These are phyloP conservation scores for Hypoxylon fragiforme DNA, from an alignment of 495 filamentous ascomycete species.

Conservation along the genomic window DNA sequence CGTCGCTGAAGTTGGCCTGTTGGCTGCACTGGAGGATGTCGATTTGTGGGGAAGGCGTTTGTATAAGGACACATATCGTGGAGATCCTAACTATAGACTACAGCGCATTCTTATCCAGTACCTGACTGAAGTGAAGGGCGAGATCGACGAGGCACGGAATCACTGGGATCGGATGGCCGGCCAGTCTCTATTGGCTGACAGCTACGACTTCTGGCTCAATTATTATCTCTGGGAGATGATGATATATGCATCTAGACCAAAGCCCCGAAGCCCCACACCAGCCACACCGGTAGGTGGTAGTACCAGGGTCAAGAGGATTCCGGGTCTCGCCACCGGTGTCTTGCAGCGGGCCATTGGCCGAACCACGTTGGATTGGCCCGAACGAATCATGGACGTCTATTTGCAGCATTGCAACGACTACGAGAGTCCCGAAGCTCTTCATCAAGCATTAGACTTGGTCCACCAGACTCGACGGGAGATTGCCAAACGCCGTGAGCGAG, in stretches of 20 bases:
- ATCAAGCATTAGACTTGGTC: slow-evolving; percentile 68
- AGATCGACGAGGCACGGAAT: slow-evolving; percentile 63
- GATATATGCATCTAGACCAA: slow-evolving; percentile 47
- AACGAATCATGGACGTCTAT: slow-evolving; percentile 82
- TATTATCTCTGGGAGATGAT: slow-evolving; percentile 92
- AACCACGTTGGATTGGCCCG: slow-evolving; percentile 83
- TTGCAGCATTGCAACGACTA: slow-evolving; percentile 86
- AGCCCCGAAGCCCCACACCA: slow-evolving; percentile 50
- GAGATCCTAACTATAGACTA: slow-evolving; percentile 83
- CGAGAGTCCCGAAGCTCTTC: slow-evolving; percentile 71
- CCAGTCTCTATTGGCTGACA: slow-evolving; percentile 63
- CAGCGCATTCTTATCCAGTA: slow-evolving; percentile 92
- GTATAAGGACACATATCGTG: slow-evolving; percentile 72
- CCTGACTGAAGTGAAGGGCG: slow-evolving; percentile 72
- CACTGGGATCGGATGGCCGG: slow-evolving; percentile 72
- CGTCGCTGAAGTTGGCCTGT: slow-evolving; percentile 86
- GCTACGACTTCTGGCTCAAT: slow-evolving; percentile 88
- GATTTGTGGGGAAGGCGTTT: slow-evolving; percentile 73
- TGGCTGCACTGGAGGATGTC: slow-evolving; percentile 80
- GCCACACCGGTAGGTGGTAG: slow-evolving; percentile 37
- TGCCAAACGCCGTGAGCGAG: slow-evolving; percentile 65
- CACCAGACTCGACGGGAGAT: slow-evolving; percentile 66
- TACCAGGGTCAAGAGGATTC: slow-evolving; percentile 44
- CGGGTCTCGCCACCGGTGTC: slow-evolving; percentile 69
- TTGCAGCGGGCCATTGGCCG: slow-evolving; percentile 72